Conservation (phyloP, 1,284 basidiomycete genomes). For the Gomphus bonarii region DNA sequence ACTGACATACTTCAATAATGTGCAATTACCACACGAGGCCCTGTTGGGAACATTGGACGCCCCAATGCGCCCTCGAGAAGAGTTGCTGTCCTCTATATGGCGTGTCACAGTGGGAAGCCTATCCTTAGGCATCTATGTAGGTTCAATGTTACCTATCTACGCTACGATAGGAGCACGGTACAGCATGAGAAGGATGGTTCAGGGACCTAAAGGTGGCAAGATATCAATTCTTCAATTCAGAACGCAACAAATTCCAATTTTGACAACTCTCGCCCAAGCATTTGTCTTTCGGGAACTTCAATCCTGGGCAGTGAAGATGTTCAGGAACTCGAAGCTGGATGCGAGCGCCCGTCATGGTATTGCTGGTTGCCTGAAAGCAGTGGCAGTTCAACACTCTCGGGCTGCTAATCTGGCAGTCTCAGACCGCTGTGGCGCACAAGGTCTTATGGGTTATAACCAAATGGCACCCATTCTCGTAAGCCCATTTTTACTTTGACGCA, state of each 20-base stretch:
- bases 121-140: slow-evolving; percentile 15
- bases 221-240: slow-evolving; percentile 34
- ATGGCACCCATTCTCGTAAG: slow-evolving; percentile 29
- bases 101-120: background rate
- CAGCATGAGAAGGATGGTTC: slow-evolving; percentile 29
- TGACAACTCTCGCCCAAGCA: slow-evolving; percentile 31
- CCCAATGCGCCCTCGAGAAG: slow-evolving; percentile 30
- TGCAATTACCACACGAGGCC: background rate
- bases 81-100: background rate
- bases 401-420: slow-evolving; percentile 23
- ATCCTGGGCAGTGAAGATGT: slow-evolving; percentile 6
- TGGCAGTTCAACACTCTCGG: slow-evolving; percentile 24
- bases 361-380: slow-evolving; percentile 31
- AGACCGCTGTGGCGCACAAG: slow-evolving; percentile 41
- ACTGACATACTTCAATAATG: background rate
- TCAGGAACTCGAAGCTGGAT: slow-evolving; percentile 20
- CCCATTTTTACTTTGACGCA: background rate
- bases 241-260: slow-evolving; percentile 37
- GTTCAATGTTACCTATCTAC: slow-evolving; percentile 27
- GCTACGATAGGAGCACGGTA: slow-evolving; percentile 36
- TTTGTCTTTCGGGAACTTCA: slow-evolving; percentile 26
- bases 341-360: slow-evolving; percentile 28
- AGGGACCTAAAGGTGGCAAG: slow-evolving; percentile 15
- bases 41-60: slow-evolving; percentile 24
- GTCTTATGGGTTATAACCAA: slow-evolving; percentile 34